Base-by-base conservation (phyloP, 192 early-diverging fungal species). In the Endogone sp. region DNA sequence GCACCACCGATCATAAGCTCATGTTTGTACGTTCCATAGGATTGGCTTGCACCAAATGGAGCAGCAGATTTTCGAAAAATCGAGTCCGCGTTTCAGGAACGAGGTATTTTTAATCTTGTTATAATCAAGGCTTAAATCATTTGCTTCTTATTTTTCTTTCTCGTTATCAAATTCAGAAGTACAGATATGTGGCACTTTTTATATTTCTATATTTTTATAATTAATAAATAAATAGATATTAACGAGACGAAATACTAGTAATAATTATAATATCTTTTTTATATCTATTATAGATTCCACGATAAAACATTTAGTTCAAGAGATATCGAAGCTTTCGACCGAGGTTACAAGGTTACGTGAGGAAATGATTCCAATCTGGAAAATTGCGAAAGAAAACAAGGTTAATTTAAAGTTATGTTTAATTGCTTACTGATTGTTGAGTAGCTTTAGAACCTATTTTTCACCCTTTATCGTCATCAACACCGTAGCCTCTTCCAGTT, bases 51-150 rank as follows among this genome's bases (percentile, higher is more conserved):
- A 60, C 74, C 63, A 21, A 82, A 82, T 69, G 81, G 81, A n/a
- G 65, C 77, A 66, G 68, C 77, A 2, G 80, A 81, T 68, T 72
- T 76, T 67, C 72, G 81, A 56, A 82, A 82, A 58, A 79, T 82
- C 28, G 81, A 82, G 59, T 65, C 66, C 3, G 77, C 80, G 58
- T 77, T 82, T 56, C 78, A 79, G 58, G 81, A 82, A 63, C 69
- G 75, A 74, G 81, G 81, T 82, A 75, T 54, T 49, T 49, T 49
- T n/a, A n/a, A n/a, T n/a, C n/a, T n/a, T n/a, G n/a, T n/a, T n/a
- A n/a, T n/a, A n/a, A n/a, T n/a, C n/a, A n/a, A n/a, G n/a, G n/a
- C n/a, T n/a, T n/a, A n/a, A n/a, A n/a, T n/a, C n/a, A n/a, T n/a
- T n/a, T n/a, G n/a, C n/a, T n/a, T n/a, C n/a, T n/a, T n/a, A n/a